Evolutionary conservation across 106 monocot species (phyloP).

Genomic region (Agapanthus africanus): DNA sequence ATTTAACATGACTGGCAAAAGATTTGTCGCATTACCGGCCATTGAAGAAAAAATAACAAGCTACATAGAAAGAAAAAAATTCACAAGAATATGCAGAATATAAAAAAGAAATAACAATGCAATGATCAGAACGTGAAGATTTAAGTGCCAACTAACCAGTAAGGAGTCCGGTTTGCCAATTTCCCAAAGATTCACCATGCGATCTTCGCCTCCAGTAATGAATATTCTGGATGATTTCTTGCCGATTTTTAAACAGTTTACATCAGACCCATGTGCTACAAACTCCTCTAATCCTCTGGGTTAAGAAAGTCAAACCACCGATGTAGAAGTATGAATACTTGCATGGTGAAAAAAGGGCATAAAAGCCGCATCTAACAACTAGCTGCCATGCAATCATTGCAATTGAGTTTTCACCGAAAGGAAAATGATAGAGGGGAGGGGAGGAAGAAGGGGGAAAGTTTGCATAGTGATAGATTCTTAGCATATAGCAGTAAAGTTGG

Average conservation of each 20-base stretch:
- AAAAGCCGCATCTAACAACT: background rate
- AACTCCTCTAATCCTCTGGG: slow-evolving; percentile 55
- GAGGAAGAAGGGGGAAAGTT: too few species aligned
- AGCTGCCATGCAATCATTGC: background rate
- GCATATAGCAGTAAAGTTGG: background rate
- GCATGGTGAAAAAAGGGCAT: background rate
- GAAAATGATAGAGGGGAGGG: too few species aligned
- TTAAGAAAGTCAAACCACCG: slow-evolving; percentile 20
- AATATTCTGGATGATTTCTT: slow-evolving; percentile 79
- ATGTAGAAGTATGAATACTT: background rate
- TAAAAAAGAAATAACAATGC: background rate
- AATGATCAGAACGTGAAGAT: background rate
- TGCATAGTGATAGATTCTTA: background rate
- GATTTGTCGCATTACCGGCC: background rate
- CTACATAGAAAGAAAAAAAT: background rate
- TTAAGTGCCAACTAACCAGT: slow-evolving; percentile 52
- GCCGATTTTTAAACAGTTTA: slow-evolving; percentile 73
- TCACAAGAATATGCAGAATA: background rate
- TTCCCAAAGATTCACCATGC: slow-evolving; percentile 73
- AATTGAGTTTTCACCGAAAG: background rate
- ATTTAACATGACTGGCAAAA: too few species aligned
- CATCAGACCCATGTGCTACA: slow-evolving; percentile 59
- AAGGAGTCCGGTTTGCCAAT: slow-evolving; percentile 55
- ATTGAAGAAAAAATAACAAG: background rate
- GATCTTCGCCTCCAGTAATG: slow-evolving; percentile 73